Conservation (phyloP, 257 asterid genomes). For the Ilex asprella region DNA sequence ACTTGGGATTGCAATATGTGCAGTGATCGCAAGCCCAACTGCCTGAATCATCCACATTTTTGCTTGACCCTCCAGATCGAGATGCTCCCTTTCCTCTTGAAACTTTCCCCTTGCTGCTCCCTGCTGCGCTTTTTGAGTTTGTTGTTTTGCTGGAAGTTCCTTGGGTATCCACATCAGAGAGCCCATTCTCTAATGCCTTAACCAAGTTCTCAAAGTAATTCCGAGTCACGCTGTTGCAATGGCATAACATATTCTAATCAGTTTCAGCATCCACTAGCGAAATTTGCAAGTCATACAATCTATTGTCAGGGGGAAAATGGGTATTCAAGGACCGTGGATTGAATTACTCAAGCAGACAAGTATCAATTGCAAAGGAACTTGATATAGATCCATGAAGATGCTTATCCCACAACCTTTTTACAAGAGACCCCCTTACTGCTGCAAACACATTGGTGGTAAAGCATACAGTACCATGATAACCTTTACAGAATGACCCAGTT, state of each 20-base stretch:
- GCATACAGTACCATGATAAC: too few species aligned
- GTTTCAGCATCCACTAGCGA: too few species aligned
- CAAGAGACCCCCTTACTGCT: too few species aligned
- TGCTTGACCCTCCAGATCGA: conserved; percentile 31
- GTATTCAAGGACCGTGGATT: too few species aligned
- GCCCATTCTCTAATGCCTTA: conserved; percentile 87
- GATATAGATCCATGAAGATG: too few species aligned
- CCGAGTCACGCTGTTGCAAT: conserved; percentile 67
- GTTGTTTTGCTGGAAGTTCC: conserved; percentile 35
- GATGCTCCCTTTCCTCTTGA: conserved; percentile 56
- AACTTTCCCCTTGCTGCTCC: conserved; percentile 63
- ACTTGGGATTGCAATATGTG: neutral
- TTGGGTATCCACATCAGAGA: conserved; percentile 80
- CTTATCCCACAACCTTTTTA: too few species aligned
- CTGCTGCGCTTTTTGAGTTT: conserved; percentile 43
- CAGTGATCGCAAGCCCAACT: conserved; percentile 65
- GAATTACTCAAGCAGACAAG: too few species aligned
- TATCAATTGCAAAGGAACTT: too few species aligned
- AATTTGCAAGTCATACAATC: too few species aligned
- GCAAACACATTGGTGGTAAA: too few species aligned
- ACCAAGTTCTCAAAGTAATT: conserved; percentile 92
- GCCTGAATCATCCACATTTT: conserved; percentile 46
- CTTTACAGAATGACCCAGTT: too few species aligned
- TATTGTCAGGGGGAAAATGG: too few species aligned
- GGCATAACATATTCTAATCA: neutral